These are phyloP conservation scores for Xylaria sp. DNA, from an alignment of 2,329 filamentous ascomycete genomes.

Conservation along the genomic window DNA sequence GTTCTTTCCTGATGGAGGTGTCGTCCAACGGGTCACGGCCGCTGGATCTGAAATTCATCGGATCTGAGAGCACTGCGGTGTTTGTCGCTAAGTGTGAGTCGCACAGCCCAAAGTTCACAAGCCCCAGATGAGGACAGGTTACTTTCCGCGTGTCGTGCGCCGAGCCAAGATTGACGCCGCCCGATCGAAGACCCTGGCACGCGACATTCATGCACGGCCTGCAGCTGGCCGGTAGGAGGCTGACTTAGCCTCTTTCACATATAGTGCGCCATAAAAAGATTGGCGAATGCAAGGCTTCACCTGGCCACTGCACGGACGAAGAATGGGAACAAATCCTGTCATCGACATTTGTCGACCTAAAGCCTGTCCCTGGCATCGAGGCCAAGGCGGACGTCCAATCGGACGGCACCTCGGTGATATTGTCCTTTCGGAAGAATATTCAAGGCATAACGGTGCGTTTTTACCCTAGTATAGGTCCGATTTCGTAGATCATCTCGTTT, in stretches of 20 bases:
- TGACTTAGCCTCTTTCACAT: slow-evolving; percentile 27
- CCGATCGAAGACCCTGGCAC: slow-evolving; percentile 24
- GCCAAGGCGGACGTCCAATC: slow-evolving; percentile 62
- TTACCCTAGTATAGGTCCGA: slow-evolving; percentile 9
- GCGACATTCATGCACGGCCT: slow-evolving; percentile 33
- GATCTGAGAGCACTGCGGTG: slow-evolving; percentile 68
- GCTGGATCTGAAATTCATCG: slow-evolving; percentile 70
- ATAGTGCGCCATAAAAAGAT: slow-evolving; percentile 63
- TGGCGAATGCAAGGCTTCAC: slow-evolving; percentile 57
- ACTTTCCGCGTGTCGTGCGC: slow-evolving; percentile 6
- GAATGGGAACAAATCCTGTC: slow-evolving; percentile 71
- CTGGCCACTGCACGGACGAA: slow-evolving; percentile 59
- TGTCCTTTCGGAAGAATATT: slow-evolving; percentile 69
- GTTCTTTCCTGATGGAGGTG: slow-evolving; percentile 67
- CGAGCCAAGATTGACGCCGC: slow-evolving; percentile 21
- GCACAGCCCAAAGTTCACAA: not conserved
- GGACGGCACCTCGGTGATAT: slow-evolving; percentile 57
- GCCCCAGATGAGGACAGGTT: slow-evolving; percentile 1
- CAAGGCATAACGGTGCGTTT: slow-evolving; percentile 69
- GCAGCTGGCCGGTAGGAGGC: slow-evolving; percentile 23
- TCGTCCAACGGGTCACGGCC: slow-evolving; percentile 54
- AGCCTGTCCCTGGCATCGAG: slow-evolving; percentile 60
- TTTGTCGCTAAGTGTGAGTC: slow-evolving; percentile 64
- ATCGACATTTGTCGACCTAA: slow-evolving; percentile 58
- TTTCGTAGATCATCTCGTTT: slow-evolving; percentile 13